Conservation (phyloP, 2,329 filamentous ascomycete species). For the Knufia petricola region DNA sequence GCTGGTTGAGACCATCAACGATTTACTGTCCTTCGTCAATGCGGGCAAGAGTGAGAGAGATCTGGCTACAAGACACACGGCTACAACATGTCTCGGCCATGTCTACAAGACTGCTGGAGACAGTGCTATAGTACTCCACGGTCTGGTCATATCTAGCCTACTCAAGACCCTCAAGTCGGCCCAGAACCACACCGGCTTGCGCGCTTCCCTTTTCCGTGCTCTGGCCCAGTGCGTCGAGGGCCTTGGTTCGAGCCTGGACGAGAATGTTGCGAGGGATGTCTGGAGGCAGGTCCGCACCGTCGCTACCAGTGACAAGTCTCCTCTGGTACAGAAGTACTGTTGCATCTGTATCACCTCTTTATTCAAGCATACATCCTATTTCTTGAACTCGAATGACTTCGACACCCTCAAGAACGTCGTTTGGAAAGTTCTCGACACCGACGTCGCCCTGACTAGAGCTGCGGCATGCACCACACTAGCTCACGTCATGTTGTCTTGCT, state of each 20-base stretch:
- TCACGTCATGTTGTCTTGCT: constrained; percentile 70
- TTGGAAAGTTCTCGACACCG: constrained; percentile 78
- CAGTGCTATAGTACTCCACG: constrained; percentile 76
- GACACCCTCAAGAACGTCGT: constrained; percentile 74
- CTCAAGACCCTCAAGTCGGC: constrained; percentile 73
- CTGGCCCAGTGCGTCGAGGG: constrained; percentile 68
- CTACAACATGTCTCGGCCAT: constrained; percentile 75
- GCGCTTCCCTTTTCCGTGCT: constrained; percentile 66
- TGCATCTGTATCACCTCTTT: constrained; percentile 71
- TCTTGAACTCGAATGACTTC: constrained; percentile 81
- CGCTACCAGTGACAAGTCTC: constrained; percentile 69
- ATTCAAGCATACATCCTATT: constrained; percentile 63
- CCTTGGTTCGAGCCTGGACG: constrained; percentile 69
- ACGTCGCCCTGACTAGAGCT: constrained; percentile 65
- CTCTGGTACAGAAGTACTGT: constrained; percentile 66
- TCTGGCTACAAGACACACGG: constrained; percentile 71
- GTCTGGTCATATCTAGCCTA: constrained; percentile 60
- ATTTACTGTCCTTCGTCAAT: constrained; percentile 64
- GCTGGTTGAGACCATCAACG: constrained; percentile 89
- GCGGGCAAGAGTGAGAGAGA: constrained; percentile 71
- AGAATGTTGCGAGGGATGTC: constrained; percentile 73
- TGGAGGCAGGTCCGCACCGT: constrained; percentile 84
- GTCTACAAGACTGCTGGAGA: constrained; percentile 89
- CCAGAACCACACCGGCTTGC: constrained; percentile 68
- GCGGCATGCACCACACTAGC: constrained; percentile 80